These are phyloP conservation scores for slime mould (Dictyostelium discoideum) DNA, from an alignment of 78 protist species.

Conservation along the genomic window dicty_2.7 NC_007089.4:3446501-3447000, in stretches of 20 bases:
- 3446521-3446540: constrained; percentile 26
- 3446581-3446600: neutral
- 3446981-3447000: neutral
- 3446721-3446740: constrained; percentile 4
- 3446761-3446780: neutral
- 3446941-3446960: neutral
- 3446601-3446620: neutral
- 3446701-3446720: neutral
- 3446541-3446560: neutral
- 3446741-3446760: neutral
- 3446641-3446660: neutral
- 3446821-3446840: neutral
- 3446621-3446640: neutral
- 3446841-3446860: neutral
- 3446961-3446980: neutral
- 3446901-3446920: neutral
- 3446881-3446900: neutral
- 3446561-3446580: neutral
- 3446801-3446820: neutral
- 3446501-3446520: constrained; percentile 6
- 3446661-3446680: neutral
- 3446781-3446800: constrained; percentile 7
- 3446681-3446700: neutral
- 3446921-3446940: neutral
- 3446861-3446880: neutral